phyloP scores from a whole-genome alignment of 768 basidiomycete genomes.

The Dendrothele bispora region DNA sequence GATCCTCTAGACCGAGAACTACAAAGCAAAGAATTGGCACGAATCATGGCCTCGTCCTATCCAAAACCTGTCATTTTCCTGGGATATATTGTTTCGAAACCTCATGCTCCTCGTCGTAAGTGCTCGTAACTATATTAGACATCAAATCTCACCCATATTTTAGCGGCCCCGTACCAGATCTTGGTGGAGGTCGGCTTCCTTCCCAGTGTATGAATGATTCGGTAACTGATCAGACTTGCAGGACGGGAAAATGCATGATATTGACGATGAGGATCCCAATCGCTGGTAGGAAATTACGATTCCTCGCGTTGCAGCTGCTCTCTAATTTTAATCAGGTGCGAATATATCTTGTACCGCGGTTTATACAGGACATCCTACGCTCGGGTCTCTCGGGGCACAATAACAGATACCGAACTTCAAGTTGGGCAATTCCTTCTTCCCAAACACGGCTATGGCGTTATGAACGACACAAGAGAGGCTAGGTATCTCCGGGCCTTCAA shows the following conservation, averaged over 20 bases:
- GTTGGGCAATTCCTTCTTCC: slow-evolving; percentile 85
- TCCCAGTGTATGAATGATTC: not conserved
- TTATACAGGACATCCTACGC: slow-evolving; percentile 81
- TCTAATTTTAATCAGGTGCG: slow-evolving; percentile 57
- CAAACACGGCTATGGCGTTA: slow-evolving; percentile 47
- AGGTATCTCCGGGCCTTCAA: slow-evolving; percentile 69
- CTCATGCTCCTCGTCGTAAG: slow-evolving; percentile 63
- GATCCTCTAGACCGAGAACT: slow-evolving; percentile 86
- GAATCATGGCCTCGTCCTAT: slow-evolving; percentile 70
- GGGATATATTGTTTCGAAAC: slow-evolving; percentile 78
- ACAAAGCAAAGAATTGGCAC: slow-evolving; percentile 77
- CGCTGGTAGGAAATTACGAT: slow-evolving; percentile 56
- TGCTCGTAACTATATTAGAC: slow-evolving; percentile 9
- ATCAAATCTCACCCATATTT: slow-evolving; percentile 2
- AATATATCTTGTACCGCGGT: slow-evolving; percentile 87
- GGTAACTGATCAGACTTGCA: not conserved
- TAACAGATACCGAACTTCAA: slow-evolving; percentile 91
- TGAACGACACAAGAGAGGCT: slow-evolving; percentile 59
- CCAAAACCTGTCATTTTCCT: slow-evolving; percentile 78
- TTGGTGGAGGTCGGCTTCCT: slow-evolving; percentile 42
- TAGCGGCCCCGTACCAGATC: slow-evolving; percentile 76
- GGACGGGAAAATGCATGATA: slow-evolving; percentile 79
- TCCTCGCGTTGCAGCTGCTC: not conserved
- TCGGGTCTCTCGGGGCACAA: slow-evolving; percentile 75
- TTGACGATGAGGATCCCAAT: slow-evolving; percentile 70